Evolutionary conservation across 169 alveolate genomes (phyloP).

Genomic region (Plasmodium ovale): DNA sequence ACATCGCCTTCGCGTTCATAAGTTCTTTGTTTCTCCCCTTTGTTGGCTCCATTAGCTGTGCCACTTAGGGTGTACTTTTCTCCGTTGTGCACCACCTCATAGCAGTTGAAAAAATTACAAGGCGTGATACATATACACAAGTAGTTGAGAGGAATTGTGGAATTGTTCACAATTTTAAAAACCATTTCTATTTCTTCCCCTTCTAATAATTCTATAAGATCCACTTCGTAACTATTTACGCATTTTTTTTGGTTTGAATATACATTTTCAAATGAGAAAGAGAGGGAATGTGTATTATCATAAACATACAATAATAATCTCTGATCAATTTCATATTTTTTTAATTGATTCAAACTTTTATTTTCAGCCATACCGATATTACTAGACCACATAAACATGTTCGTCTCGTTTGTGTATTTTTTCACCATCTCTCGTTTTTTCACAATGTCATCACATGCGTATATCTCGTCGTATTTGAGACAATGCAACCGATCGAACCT

Average conservation of each 20-base stretch:
- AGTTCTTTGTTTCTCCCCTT: no score
- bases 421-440: slow-evolving; percentile 27
- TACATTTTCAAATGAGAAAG: slow-evolving; percentile 42
- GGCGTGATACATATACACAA: slow-evolving; percentile 45
- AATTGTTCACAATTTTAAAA: slow-evolving; percentile 30
- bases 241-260: slow-evolving; percentile 1
- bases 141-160: slow-evolving; percentile 25
- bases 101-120: slow-evolving; percentile 30
- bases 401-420: slow-evolving; percentile 20
- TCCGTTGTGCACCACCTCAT: slow-evolving; percentile 30
- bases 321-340: slow-evolving; percentile 38
- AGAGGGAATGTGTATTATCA: slow-evolving; percentile 32
- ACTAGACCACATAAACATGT: slow-evolving; percentile 44
- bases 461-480: slow-evolving; percentile 46
- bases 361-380: slow-evolving; percentile 47
- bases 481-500: slow-evolving; percentile 28
- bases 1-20: no score
- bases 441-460: slow-evolving; percentile 11
- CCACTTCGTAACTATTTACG: slow-evolving; percentile 40
- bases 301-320: slow-evolving; percentile 43
- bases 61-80: no score
- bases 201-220: slow-evolving; percentile 44
- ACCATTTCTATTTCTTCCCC: slow-evolving; percentile 38
- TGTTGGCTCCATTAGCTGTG: no score
- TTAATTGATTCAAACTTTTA: slow-evolving; percentile 5